Evolutionary conservation across 129 eudicot genomes (phyloP).

Genomic region (Saposhnikovia divaricata): DNA sequence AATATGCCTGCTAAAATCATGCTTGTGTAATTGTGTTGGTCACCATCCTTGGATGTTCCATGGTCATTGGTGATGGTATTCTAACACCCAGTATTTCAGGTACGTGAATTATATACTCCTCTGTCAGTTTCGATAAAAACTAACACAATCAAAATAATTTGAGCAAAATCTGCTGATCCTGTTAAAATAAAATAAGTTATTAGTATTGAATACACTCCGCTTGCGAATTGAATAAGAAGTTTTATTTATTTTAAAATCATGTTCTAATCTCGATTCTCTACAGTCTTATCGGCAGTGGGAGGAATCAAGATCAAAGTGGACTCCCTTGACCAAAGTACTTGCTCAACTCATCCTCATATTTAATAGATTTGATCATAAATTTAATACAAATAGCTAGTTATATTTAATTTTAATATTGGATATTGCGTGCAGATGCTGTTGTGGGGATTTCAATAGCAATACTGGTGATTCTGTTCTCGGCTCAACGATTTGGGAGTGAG

Average conservation of each 20-base stretch:
- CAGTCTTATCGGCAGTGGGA: conserved; percentile 44
- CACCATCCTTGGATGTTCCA: conserved; percentile 55
- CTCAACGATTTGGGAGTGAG: conserved; percentile 43
- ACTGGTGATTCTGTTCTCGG: conserved; percentile 25
- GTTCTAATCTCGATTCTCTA: neutral
- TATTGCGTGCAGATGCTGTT: conserved; percentile 18
- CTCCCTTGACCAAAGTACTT: conserved; percentile 21
- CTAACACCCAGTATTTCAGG: conserved; percentile 27
- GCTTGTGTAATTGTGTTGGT: conserved; percentile 44
- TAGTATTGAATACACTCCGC: neutral
- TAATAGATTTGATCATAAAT: neutral
- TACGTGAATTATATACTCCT: neutral
- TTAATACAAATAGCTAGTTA: neutral
- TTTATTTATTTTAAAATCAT: neutral
- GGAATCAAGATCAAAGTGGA: conserved; percentile 22
- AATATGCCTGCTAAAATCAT: conserved; percentile 28
- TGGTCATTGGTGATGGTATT: conserved; percentile 72
- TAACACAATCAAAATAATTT: neutral
- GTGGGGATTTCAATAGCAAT: conserved; percentile 36
- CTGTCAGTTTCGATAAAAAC: neutral
- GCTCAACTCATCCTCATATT: neutral
- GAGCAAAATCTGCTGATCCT: neutral
- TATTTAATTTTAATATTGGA: neutral
- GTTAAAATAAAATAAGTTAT: no score
- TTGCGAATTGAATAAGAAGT: neutral